Conservation (phyloP, 2,329 filamentous ascomycete genomes). For the Pestalotiopsis fici region DNA sequence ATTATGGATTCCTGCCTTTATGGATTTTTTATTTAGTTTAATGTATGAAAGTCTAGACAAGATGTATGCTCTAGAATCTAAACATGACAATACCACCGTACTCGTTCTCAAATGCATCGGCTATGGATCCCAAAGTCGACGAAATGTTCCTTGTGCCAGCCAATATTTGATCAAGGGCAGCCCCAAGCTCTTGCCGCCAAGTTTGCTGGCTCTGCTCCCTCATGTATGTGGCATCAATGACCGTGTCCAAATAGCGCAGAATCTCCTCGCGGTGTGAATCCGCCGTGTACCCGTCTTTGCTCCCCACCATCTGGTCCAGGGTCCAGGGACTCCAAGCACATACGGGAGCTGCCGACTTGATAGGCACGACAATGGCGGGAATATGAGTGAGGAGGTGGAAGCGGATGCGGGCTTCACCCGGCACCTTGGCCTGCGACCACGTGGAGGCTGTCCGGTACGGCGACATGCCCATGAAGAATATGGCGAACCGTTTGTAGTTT, state of each 20-base stretch:
- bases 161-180: slow-evolving; percentile 13
- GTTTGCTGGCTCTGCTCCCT: slow-evolving; percentile 6
- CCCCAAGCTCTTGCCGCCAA: slow-evolving; percentile 13
- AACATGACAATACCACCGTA: slow-evolving; percentile 16
- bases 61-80: slow-evolving; percentile 12
- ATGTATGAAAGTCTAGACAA: neutral
- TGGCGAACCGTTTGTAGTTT: slow-evolving; percentile 15
- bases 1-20: neutral
- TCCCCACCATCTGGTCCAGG: slow-evolving; percentile 16
- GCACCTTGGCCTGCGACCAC: slow-evolving; percentile 19
- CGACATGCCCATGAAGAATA: slow-evolving; percentile 18
- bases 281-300: slow-evolving; percentile 11
- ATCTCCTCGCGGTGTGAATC: slow-evolving; percentile 13
- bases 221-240: slow-evolving; percentile 13
- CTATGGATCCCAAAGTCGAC: slow-evolving; percentile 14
- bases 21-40: neutral
- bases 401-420: slow-evolving; percentile 16
- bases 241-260: slow-evolving; percentile 12
- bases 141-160: slow-evolving; percentile 13
- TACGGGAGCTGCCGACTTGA: slow-evolving; percentile 15
- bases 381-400: slow-evolving; percentile 20
- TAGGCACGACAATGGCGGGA: slow-evolving; percentile 17
- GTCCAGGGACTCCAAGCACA: slow-evolving; percentile 21
- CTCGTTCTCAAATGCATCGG: slow-evolving; percentile 16
- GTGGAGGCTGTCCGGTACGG: slow-evolving; percentile 18